Evolutionary conservation across 495 filamentous ascomycete genomes (phyloP).

Genomic region (Massariosphaeria phaeospora): DNA sequence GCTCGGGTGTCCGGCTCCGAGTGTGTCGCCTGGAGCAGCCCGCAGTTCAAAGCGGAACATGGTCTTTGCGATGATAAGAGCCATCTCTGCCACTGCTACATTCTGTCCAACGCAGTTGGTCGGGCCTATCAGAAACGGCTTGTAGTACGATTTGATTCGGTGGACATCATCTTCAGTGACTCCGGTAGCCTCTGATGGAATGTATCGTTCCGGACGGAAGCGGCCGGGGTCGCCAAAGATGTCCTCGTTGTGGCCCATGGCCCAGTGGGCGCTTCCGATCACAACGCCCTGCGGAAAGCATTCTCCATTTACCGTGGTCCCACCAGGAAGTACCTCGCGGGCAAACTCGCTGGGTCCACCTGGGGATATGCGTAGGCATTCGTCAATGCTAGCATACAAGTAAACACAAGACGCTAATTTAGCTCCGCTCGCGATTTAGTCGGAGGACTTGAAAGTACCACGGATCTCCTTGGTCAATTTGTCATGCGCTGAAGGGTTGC

Average conservation of each 20-base stretch:
- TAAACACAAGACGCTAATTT: conserved; percentile 33
- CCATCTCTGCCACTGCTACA: conserved; percentile 44
- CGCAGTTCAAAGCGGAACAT: neutral
- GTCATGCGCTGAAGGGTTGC: conserved; percentile 42
- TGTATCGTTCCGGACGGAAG: neutral
- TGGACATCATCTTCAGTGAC: neutral
- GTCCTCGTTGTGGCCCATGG: neutral
- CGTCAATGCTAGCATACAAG: neutral
- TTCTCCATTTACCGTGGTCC: neutral
- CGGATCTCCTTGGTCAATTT: conserved; percentile 51
- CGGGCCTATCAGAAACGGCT: conserved; percentile 47
- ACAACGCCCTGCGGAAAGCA: neutral
- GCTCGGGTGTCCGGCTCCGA: neutral
- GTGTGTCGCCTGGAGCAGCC: neutral
- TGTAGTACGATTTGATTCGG: neutral
- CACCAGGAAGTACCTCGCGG: conserved; percentile 51
- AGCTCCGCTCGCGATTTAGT: conserved; percentile 35
- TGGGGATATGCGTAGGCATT: neutral
- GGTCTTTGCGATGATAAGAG: neutral
- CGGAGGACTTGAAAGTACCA: conserved; percentile 28
- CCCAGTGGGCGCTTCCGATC: neutral
- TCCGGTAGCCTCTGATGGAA: neutral
- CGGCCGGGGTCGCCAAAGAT: neutral
- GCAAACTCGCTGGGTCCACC: conserved; percentile 53
- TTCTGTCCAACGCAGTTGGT: conserved; percentile 51